Conservation (phyloP, 2,329 filamentous ascomycete genomes). For the Torrubiella hemipterigena region DNA sequence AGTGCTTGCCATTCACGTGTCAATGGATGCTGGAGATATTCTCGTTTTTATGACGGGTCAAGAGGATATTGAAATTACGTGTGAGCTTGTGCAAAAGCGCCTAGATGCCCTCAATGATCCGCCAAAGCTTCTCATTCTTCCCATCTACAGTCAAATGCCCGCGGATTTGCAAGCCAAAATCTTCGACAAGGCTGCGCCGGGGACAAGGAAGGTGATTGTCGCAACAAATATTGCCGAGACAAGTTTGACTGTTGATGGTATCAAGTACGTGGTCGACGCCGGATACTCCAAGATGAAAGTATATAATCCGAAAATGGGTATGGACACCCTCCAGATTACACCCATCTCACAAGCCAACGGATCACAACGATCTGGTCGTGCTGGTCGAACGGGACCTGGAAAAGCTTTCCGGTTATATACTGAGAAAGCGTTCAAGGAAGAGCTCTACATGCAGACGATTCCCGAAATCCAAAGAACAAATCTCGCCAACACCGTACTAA, state of each 20-base stretch:
- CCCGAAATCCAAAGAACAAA: slow-evolving; percentile 97
- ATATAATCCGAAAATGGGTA: slow-evolving; percentile 97
- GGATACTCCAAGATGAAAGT: slow-evolving; percentile 97
- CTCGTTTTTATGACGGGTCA: slow-evolving; percentile 99
- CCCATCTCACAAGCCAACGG: slow-evolving; percentile 96
- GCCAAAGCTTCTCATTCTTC: slow-evolving; percentile 84
- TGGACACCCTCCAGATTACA: slow-evolving; percentile 97
- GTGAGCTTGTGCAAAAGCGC: slow-evolving; percentile 80
- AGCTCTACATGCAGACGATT: slow-evolving; percentile 93
- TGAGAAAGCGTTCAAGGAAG: slow-evolving; percentile 87
- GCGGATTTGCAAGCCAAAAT: slow-evolving; percentile 96
- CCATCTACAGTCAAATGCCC: slow-evolving; percentile 99
- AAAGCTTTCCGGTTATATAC: slow-evolving; percentile 93
- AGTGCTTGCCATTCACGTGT: slow-evolving; percentile 89
- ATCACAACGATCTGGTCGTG: slow-evolving; percentile 83
- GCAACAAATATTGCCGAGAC: slow-evolving; percentile 98
- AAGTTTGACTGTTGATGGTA: slow-evolving; percentile 93
- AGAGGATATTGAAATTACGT: slow-evolving; percentile 95
- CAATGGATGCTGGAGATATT: slow-evolving; percentile 85
- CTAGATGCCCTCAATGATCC: slow-evolving; percentile 85
- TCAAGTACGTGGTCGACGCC: slow-evolving; percentile 97
- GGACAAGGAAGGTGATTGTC: slow-evolving; percentile 93
- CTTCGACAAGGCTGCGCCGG: slow-evolving; percentile 80
- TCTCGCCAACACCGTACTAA: slow-evolving; percentile 82
- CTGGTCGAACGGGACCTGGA: slow-evolving; percentile 86